Base-by-base conservation (phyloP, 108 stramenopile genomes). In the Skeletonema tropicum region DNA sequence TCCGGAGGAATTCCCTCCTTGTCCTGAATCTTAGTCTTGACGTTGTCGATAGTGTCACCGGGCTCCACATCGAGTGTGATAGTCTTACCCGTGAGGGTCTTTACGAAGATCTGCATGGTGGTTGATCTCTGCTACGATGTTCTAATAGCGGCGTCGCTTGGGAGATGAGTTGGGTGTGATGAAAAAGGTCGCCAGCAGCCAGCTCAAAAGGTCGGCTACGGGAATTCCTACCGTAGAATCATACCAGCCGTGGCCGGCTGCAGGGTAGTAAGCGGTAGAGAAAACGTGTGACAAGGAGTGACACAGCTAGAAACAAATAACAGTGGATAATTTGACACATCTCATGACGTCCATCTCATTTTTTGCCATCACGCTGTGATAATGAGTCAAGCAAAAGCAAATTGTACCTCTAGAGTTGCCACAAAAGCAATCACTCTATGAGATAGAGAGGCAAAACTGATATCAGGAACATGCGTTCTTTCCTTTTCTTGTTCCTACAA, bases 41-140 rank as follows among this genome's bases (percentile, higher is more conserved):
- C 97, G 71, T 98, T 97, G 73, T 98, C 98, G 87, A 99, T 98
- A 55, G 97, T 98, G 88, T 99, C 98, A 35, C 89, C 86, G 21
- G 98, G 94, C 86, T 98, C 97, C 60, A 99, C 98, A 85, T 99
- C 98, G 66, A 99, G 88, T 26, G 98, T 99, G 90, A 99, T 99
- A 72, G 97, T 99, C 92, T 98, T 99, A 66, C 97, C 98, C 89
- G 97, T 98, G 59, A 98, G 92, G 86, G 96, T 98, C 90, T 98
- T 98, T 33, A 98, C 97, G 84, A 98, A 98, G 70, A 98, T 96
- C 85, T 98, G 96, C 97, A 97, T 97, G 88, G 86, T 94, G 25
- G 42, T 45, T 31, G 49, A 55, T 62, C 46, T 68, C 62, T 66
- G 62, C 70, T 58, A 59, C 23, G 38, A 49, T 15, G 21, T 57